These are phyloP conservation scores for Penicillium verhagenii DNA, from an alignment of 495 filamentous ascomycete genomes.

Conservation along the genomic window DNA sequence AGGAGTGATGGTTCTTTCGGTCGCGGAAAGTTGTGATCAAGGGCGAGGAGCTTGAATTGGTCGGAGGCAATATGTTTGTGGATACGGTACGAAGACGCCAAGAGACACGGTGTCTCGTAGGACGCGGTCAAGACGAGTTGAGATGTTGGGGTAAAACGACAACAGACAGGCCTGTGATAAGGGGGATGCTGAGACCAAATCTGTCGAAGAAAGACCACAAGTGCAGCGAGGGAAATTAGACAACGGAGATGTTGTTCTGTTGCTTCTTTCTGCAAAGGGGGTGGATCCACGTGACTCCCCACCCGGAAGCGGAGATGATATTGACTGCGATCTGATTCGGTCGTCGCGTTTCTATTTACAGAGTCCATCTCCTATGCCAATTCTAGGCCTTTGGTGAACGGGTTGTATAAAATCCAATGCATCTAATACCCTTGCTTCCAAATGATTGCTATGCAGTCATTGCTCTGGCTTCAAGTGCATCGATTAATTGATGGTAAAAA, in stretches of 20 bases:
- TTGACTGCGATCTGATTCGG: background rate
- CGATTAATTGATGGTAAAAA: too few species aligned
- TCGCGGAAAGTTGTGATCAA: background rate
- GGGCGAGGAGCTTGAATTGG: background rate
- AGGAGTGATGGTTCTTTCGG: background rate
- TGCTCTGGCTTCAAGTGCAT: too few species aligned
- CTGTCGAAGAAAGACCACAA: background rate
- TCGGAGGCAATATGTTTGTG: background rate
- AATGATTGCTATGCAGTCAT: too few species aligned
- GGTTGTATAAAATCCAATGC: too few species aligned
- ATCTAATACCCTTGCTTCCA: too few species aligned
- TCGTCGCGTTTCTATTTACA: background rate
- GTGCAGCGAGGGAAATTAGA: background rate
- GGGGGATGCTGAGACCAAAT: background rate
- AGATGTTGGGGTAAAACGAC: background rate
- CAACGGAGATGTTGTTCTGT: background rate
- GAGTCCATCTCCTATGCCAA: background rate
- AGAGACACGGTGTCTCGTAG: background rate
- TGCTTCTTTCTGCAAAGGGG: slow-evolving; percentile 2
- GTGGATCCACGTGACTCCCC: background rate
- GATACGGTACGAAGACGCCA: background rate
- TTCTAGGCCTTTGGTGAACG: background rate
- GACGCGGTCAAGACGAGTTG: background rate
- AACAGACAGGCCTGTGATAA: background rate
- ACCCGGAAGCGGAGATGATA: slow-evolving; percentile 1